phyloP scores from a whole-genome alignment of 2,329 filamentous ascomycete genomes.

The Monosporascus ibericus region DNA sequence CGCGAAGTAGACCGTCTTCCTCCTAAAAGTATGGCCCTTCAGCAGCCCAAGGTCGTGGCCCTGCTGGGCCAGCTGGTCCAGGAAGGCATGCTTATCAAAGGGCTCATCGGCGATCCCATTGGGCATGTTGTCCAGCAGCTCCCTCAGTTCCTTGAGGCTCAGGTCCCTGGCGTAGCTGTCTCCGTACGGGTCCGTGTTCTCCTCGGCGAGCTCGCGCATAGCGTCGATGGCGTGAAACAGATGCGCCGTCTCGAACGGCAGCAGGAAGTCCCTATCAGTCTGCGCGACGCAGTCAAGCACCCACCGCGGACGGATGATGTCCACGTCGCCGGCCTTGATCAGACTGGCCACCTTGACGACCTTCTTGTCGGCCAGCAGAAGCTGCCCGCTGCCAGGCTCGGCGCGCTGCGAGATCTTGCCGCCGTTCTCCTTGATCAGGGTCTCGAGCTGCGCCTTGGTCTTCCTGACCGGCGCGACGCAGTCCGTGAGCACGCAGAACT shows the following conservation, averaged over 20 bases:
- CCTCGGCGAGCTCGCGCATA: slow-evolving; percentile 46
- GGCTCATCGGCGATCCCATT: slow-evolving; percentile 31
- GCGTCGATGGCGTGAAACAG: slow-evolving; percentile 63
- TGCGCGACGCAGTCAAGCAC: slow-evolving; percentile 71
- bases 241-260: slow-evolving; percentile 58
- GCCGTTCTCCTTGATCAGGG: slow-evolving; percentile 75
- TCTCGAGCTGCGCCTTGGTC: slow-evolving; percentile 72
- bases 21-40: slow-evolving; percentile 46
- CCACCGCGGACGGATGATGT: slow-evolving; percentile 78
- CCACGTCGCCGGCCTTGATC: slow-evolving; percentile 62
- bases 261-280: slow-evolving; percentile 51
- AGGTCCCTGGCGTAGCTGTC: slow-evolving; percentile 79
- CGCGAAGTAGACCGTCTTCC: slow-evolving; percentile 37
- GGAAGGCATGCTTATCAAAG: slow-evolving; percentile 41
- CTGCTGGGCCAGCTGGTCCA: slow-evolving; percentile 49
- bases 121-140: slow-evolving; percentile 44
- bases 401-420: slow-evolving; percentile 73
- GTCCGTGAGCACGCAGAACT: slow-evolving; percentile 81
- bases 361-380: slow-evolving; percentile 74
- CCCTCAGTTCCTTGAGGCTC: slow-evolving; percentile 54
- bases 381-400: slow-evolving; percentile 52
- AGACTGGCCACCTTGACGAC: slow-evolving; percentile 78
- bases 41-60: slow-evolving; percentile 47
- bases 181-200: slow-evolving; percentile 67
- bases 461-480: slow-evolving; percentile 63